Base-by-base conservation (phyloP, 345 rosid genomes). In the Eucalyptus cloeziana region DNA sequence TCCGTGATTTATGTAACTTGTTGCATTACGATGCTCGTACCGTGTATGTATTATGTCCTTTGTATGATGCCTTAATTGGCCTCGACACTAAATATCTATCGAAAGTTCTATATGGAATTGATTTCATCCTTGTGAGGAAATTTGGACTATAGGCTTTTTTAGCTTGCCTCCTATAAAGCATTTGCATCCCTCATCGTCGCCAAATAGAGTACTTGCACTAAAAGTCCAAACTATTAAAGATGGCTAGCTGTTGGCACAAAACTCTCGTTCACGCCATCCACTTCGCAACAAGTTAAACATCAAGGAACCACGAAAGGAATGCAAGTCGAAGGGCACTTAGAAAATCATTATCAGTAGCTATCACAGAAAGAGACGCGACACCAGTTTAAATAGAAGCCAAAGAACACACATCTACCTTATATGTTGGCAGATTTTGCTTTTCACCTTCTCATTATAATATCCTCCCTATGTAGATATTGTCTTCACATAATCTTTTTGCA, bases 11-110 rank as follows among this genome's bases (percentile, higher is more conserved):
- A 11, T 43, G 7, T 40, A 6, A 40, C 15, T 76, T 76, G 15
- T 40, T 10, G 30, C 15, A 21, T 21, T 40, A 40, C 1, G 0
- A 5, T 24, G 9, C 8, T 76, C 83, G 0, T 21, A 25, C 30
- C 6, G 1, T 17, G 80, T 71, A 33, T 19, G 7, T 33, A 4
- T 17, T 6, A 5, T 71, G 25, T 22, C 14, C 27, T 76, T 13
- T 24, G 9, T 19, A 2, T 37, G 81, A 13, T 71, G 45, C 1
- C 25, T 19, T 24, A 12, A 13, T 71, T 19, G 27, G 13, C 8
- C 2, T 76, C 3, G 2, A 21, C 83, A 21, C 14, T 1, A 21
- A 5, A 76, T 76, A 22, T 14, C 27, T 76, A 76, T 4, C 1
- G 1, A 37, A 76, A 37, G 24, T 8, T 76, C 15, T 9, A 2